Conservation (phyloP, 2,329 filamentous ascomycete genomes). For the Botrytis squamosa region DNA sequence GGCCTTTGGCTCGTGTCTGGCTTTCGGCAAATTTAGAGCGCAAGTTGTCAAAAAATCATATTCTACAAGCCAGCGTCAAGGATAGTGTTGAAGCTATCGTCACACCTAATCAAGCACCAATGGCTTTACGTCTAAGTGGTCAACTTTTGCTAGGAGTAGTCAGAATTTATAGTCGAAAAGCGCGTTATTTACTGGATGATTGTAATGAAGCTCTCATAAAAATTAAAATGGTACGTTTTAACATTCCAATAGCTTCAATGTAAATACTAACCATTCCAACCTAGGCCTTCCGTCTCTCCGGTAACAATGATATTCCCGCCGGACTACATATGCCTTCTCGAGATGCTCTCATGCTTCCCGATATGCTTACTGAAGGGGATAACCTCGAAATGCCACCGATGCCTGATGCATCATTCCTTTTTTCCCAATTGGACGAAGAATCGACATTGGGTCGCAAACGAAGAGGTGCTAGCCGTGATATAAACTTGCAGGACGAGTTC, state of each 20-base stretch:
- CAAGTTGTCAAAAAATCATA: constrained; percentile 96
- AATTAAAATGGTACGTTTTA: constrained; percentile 84
- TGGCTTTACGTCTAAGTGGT: constrained; percentile 89
- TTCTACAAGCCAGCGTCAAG: constrained; percentile 90
- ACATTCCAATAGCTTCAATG: not conserved
- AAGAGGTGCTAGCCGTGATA: constrained; percentile 60
- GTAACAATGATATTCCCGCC: constrained; percentile 91
- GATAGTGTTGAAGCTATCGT: constrained; percentile 96
- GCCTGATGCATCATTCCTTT: constrained; percentile 80
- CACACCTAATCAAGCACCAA: constrained; percentile 85
- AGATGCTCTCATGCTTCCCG: constrained; percentile 83
- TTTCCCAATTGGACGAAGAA: constrained; percentile 70
- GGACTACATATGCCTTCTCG: constrained; percentile 79
- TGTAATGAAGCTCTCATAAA: constrained; percentile 97
- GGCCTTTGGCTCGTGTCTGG: constrained; percentile 96
- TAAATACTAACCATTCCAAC: constrained; percentile 40
- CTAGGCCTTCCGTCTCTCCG: constrained; percentile 88
- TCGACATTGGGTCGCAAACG: constrained; percentile 56
- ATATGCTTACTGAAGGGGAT: constrained; percentile 91
- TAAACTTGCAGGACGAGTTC: constrained; percentile 67
- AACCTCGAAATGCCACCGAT: constrained; percentile 74
- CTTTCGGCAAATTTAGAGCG: constrained; percentile 96
- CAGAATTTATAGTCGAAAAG: constrained; percentile 95
- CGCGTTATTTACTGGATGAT: constrained; percentile 92
- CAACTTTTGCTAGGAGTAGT: constrained; percentile 94